Conservation (phyloP, 331 rosid genomes). For the Cydonia oblonga region DNA sequence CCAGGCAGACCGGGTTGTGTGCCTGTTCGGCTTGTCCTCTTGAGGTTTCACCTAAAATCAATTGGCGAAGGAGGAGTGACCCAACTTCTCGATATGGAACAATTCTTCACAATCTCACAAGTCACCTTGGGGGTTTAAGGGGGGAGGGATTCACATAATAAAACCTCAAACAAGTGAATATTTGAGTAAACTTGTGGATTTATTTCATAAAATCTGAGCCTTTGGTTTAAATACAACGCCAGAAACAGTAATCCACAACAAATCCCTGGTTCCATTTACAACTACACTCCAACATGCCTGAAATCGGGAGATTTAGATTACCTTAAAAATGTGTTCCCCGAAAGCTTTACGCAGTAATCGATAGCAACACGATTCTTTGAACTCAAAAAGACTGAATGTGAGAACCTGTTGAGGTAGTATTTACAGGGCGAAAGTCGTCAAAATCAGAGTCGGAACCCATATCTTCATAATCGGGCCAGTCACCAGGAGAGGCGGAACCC, state of each 20-base stretch:
- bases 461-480: conserved; percentile 36
- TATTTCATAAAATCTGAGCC: background rate
- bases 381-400: conserved; percentile 57
- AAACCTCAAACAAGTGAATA: too few species aligned
- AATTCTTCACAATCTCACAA: background rate
- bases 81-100: background rate
- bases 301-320: background rate
- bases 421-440: conserved; percentile 48
- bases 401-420: conserved; percentile 47
- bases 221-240: background rate
- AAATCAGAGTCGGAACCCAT: conserved; percentile 67
- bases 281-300: background rate
- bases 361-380: background rate
- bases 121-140: too few species aligned
- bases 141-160: too few species aligned
- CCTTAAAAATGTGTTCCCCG: background rate
- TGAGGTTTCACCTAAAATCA: too few species aligned
- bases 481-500: conserved; percentile 25
- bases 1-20: too few species aligned
- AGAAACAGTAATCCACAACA: background rate
- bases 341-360: background rate
- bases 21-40: too few species aligned
- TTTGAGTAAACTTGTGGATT: background rate
- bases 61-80: background rate
- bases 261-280: background rate